Conservation (phyloP, 2,329 filamentous ascomycete genomes). For the Metarhizium rileyi region DNA sequence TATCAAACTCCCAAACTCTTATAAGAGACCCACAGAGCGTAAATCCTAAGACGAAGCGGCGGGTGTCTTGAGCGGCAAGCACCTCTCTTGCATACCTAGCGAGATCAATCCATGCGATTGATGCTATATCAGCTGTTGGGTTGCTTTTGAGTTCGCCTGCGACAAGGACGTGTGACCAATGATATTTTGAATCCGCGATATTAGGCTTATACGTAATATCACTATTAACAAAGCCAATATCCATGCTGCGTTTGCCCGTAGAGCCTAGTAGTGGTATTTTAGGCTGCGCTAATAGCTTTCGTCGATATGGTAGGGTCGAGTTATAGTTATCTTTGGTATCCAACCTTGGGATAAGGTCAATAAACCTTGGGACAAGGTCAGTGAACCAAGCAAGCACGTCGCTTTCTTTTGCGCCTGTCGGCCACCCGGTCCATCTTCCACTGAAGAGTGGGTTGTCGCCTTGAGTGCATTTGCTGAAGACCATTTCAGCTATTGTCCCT, state of each 20-base stretch:
- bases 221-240: slow-evolving; percentile 19
- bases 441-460: slow-evolving; percentile 21
- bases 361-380: slow-evolving; percentile 18
- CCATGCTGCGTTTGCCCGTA: slow-evolving; percentile 14
- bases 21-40: slow-evolving; percentile 35
- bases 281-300: slow-evolving; percentile 17
- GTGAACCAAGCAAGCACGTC: slow-evolving; percentile 26
- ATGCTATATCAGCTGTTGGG: slow-evolving; percentile 17
- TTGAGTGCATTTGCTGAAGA: slow-evolving; percentile 25
- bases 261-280: slow-evolving; percentile 17
- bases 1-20: slow-evolving; percentile 35
- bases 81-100: slow-evolving; percentile 33
- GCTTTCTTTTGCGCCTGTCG: slow-evolving; percentile 22
- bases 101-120: slow-evolving; percentile 28
- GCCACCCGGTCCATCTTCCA: slow-evolving; percentile 25
- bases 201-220: neutral
- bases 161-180: slow-evolving; percentile 34
- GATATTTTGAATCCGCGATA: slow-evolving; percentile 16
- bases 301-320: slow-evolving; percentile 13
- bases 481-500: slow-evolving; percentile 18
- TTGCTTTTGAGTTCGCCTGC: slow-evolving; percentile 38
- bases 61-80: slow-evolving; percentile 25
- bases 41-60: slow-evolving; percentile 36
- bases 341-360: slow-evolving; percentile 18
- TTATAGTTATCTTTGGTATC: slow-evolving; percentile 12